Base-by-base conservation (phyloP, 1,139 yeast genomes). In the Eremothecium sinecaudum region DNA sequence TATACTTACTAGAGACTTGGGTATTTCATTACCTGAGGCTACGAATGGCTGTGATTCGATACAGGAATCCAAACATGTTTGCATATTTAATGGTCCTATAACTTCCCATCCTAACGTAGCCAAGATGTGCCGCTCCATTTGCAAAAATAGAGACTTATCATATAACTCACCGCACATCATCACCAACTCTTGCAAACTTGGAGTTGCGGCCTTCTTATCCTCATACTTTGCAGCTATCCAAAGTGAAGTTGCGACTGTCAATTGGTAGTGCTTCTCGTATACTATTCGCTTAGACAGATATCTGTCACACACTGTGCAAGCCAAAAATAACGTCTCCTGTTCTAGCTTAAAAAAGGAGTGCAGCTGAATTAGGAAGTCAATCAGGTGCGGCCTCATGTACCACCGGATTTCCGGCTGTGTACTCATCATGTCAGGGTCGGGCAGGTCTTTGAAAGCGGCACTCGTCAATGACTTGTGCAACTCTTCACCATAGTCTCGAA, bases 221-320 rank as follows among this genome's bases (percentile, higher is more conserved):
- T 83, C 86, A 58, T 81, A 83, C 59, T 90, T 90, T 35, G 94
- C 84, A 5, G 97, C 95, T 31, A 90, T 75, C 96, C 97, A 87
- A 36, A 90, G 67, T 4, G 95, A 83, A 2, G 95, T 80, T 51
- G 94, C 81, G 2, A 95, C 95, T 10, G 90, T 90, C 43, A 90
- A 65, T 57, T 87, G 96, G 57, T 84, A 86, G 57, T 90, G 97
- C 46, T 86, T 75, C 52, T 81, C 82, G 61, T 79, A 82, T n/a
- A 87, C 94, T 13, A 87, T 79, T 45, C 98, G 70, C 50, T 77
- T 80, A 24, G 96, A 81, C 56, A 94, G 79, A 63, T 90, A 90
- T 43, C 94, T 73, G 59, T 90, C 98, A 30, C 84, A 76, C 44
- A 87, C 75, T 57, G 77, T 78, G 56, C 84, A 69, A 31, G 93